Percentiles rank a stretch among this genome's conserved stretches.
These are phyloP conservation scores for Coniferiporia sulphurascens DNA, from an alignment of 1,284 basidiomycete genomes.

Conservation along the genomic window DNA sequence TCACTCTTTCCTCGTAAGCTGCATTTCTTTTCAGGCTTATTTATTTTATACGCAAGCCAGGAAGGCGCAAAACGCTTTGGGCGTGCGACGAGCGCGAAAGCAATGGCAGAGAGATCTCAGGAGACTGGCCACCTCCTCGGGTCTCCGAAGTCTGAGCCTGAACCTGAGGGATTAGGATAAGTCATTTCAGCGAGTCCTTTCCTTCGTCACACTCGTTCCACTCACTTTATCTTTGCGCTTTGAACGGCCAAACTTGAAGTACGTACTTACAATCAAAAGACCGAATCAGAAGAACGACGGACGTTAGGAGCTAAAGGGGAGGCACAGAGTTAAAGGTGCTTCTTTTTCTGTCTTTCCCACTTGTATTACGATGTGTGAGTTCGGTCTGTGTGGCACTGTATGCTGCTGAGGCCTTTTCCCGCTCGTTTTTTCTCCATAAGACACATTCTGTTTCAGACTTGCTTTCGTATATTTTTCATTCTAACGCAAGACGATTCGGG, in stretches of 20 bases:
- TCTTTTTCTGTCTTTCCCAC: no score
- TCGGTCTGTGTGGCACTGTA: no score
- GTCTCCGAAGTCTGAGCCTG: neutral
- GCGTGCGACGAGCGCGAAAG: neutral
- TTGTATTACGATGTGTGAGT: no score
- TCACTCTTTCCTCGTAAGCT: neutral
- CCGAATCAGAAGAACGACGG: no score
- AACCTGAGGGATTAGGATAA: neutral
- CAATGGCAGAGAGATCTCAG: neutral
- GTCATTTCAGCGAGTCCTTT: neutral
- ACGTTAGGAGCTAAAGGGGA: no score
- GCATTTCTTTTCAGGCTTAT: neutral
- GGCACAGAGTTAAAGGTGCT: no score
- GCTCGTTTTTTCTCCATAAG: no score
- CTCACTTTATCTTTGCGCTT: no score
- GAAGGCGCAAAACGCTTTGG: neutral
- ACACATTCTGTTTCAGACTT: neutral
- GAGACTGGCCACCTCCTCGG: neutral
- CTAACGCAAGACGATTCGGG: no score
- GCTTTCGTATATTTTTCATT: neutral
- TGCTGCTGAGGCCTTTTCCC: no score
- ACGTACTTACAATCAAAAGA: no score
- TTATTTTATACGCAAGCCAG: neutral
- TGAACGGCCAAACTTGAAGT: no score
- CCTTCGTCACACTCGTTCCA: neutral